Evolutionary conservation across 495 filamentous ascomycete genomes (phyloP).

Genomic region (Tuber calosporum): DNA sequence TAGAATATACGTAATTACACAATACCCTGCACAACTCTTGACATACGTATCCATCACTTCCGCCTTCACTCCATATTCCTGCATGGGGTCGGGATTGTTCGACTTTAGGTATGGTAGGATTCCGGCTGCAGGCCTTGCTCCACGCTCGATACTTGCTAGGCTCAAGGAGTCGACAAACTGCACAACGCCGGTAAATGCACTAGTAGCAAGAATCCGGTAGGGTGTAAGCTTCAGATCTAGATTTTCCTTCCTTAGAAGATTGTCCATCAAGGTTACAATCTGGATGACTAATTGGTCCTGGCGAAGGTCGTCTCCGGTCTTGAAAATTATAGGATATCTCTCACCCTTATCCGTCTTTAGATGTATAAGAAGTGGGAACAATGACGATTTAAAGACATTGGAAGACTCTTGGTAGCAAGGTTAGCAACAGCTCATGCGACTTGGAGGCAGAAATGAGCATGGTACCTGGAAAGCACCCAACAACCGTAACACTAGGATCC

Average conservation of each 20-base stretch:
- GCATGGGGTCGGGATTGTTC: slow-evolving; percentile 80
- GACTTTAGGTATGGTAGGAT: slow-evolving; percentile 78
- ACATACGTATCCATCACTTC: slow-evolving; percentile 93
- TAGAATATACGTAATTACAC: slow-evolving; percentile 98
- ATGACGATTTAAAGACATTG: slow-evolving; percentile 87
- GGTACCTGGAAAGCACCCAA: slow-evolving; percentile 59
- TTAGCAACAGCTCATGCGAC: background rate
- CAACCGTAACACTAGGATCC: slow-evolving; percentile 71
- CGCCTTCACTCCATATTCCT: slow-evolving; percentile 78
- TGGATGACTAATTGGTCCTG: slow-evolving; percentile 98
- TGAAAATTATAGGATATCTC: slow-evolving; percentile 90
- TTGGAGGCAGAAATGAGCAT: background rate
- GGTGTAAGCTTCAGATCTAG: slow-evolving; percentile 91
- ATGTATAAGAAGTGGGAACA: slow-evolving; percentile 82
- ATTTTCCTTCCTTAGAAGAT: slow-evolving; percentile 91
- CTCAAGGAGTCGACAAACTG: slow-evolving; percentile 86
- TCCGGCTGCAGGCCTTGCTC: slow-evolving; percentile 55
- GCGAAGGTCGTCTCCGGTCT: slow-evolving; percentile 91
- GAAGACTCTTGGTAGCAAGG: slow-evolving; percentile 54
- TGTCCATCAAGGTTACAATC: slow-evolving; percentile 97
- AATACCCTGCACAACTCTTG: slow-evolving; percentile 94
- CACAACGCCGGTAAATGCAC: slow-evolving; percentile 76
- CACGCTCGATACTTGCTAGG: slow-evolving; percentile 74
- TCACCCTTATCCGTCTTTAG: slow-evolving; percentile 71
- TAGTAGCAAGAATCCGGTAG: slow-evolving; percentile 92